A percentile compares a stretch with the other conserved stretches of the same genome.
Evolutionary conservation across 352 stramenopile genomes (phyloP).

Genomic region (Halophytophthora batemanensis): DNA sequence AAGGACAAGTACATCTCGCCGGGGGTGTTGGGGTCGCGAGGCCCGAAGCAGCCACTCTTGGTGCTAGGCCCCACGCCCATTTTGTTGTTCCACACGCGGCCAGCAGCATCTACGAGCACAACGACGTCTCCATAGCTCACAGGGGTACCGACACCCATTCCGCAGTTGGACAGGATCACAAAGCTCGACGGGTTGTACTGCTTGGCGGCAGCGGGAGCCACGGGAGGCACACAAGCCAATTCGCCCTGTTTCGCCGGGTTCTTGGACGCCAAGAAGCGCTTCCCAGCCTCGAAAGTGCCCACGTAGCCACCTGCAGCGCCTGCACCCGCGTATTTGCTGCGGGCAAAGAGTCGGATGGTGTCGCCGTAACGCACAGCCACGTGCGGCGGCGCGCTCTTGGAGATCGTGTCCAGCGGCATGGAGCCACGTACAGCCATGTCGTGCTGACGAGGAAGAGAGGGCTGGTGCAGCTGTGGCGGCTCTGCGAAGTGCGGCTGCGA

Average conservation of each 20-base stretch:
- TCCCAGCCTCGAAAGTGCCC: conserved; percentile 63
- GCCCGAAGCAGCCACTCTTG: conserved; percentile 79
- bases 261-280: conserved; percentile 58
- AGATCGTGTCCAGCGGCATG: conserved; percentile 32
- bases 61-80: conserved; percentile 69
- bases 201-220: conserved; percentile 29
- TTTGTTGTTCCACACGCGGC: conserved; percentile 86
- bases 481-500: background rate
- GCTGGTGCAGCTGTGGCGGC: background rate
- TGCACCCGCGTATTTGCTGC: conserved; percentile 45
- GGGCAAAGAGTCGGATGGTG: conserved; percentile 60
- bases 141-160: conserved; percentile 46
- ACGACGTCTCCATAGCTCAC: conserved; percentile 82
- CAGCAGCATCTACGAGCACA: conserved; percentile 67
- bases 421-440: conserved; percentile 22
- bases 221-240: conserved; percentile 60
- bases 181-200: conserved; percentile 60
- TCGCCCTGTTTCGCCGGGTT: conserved; percentile 63
- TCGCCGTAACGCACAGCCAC: conserved; percentile 72
- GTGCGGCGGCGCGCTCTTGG: conserved; percentile 51
- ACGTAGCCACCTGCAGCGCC: conserved; percentile 50
- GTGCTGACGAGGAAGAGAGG: conserved; percentile 5
- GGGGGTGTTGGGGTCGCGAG: conserved; percentile 60
- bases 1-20: conserved; percentile 83
- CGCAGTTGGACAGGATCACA: conserved; percentile 63